Evolutionary conservation across 805 yeast species (phyloP).

Genomic region (Blastobotrys muscicola): DNA sequence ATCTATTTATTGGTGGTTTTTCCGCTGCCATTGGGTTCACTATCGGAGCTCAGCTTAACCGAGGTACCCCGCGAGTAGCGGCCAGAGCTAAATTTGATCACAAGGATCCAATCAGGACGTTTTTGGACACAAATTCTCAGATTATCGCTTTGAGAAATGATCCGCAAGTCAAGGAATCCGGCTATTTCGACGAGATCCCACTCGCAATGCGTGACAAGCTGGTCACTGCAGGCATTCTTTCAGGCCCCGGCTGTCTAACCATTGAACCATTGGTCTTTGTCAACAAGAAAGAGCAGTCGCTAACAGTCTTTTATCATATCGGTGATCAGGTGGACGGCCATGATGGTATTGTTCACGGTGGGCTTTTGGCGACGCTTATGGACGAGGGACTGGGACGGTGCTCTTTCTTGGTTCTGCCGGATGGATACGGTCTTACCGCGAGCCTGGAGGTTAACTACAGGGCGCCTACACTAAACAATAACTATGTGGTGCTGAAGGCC

Average conservation of each 20-base stretch:
- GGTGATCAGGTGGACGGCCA: conserved; percentile 52
- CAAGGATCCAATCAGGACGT: no score
- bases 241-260: conserved; percentile 57
- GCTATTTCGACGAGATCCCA: conserved; percentile 23
- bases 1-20: conserved; percentile 1
- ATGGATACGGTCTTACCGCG: conserved; percentile 79
- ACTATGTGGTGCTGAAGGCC: conserved; percentile 56
- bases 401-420: conserved; percentile 70
- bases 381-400: conserved; percentile 67
- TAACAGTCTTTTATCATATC: conserved; percentile 58
- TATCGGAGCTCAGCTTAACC: background rate
- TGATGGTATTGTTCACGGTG: conserved; percentile 47
- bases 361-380: conserved; percentile 63
- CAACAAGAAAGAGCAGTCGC: conserved; percentile 39
- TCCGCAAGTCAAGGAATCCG: conserved; percentile 13
- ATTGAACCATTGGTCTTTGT: conserved; percentile 66
- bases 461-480: conserved; percentile 41
- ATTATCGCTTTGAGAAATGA: no score
- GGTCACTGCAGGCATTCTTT: conserved; percentile 52
- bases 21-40: background rate
- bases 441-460: conserved; percentile 45
- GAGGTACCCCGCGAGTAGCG: background rate
- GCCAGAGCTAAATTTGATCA: no score
- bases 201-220: conserved; percentile 11
- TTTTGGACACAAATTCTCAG: no score